Conservation (phyloP, 2,329 filamentous ascomycete genomes). For the Fusarium sp. region DNA sequence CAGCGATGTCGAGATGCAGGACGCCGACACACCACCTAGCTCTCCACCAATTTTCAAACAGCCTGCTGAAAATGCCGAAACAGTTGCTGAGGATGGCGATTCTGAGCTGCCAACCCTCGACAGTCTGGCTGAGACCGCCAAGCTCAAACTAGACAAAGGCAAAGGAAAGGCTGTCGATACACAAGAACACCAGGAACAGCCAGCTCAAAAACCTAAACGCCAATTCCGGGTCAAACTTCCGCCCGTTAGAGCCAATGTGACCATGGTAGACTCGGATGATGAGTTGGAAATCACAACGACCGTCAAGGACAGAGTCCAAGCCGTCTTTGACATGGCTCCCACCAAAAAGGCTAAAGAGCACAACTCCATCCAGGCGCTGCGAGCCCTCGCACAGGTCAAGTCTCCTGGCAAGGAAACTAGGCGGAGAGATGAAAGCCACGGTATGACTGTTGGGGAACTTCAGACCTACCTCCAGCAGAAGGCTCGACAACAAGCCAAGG, state of each 20-base stretch:
- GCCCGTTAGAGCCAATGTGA: conserved; percentile 55
- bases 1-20: conserved; percentile 67
- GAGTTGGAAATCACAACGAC: conserved; percentile 74
- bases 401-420: conserved; percentile 71
- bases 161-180: conserved; percentile 68
- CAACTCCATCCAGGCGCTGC: conserved; percentile 76
- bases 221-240: conserved; percentile 68
- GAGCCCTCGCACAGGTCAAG: conserved; percentile 79
- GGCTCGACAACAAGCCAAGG: conserved; percentile 83
- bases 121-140: conserved; percentile 52
- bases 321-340: conserved; percentile 80
- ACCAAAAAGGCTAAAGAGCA: conserved; percentile 74
- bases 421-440: conserved; percentile 61
- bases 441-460: conserved; percentile 79
- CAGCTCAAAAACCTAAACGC: conserved; percentile 57
- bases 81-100: conserved; percentile 24
- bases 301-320: conserved; percentile 67
- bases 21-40: conserved; percentile 78
- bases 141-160: conserved; percentile 65
- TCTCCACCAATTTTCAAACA: conserved; percentile 68
- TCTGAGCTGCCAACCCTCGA: conserved; percentile 54
- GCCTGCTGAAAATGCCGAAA: conserved; percentile 2
- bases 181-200: conserved; percentile 37
- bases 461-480: conserved; percentile 77
- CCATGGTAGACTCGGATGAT: conserved; percentile 66